These are phyloP conservation scores for Trametes versicolor DNA, from an alignment of 1,284 basidiomycete genomes.

Conservation along the genomic window DNA sequence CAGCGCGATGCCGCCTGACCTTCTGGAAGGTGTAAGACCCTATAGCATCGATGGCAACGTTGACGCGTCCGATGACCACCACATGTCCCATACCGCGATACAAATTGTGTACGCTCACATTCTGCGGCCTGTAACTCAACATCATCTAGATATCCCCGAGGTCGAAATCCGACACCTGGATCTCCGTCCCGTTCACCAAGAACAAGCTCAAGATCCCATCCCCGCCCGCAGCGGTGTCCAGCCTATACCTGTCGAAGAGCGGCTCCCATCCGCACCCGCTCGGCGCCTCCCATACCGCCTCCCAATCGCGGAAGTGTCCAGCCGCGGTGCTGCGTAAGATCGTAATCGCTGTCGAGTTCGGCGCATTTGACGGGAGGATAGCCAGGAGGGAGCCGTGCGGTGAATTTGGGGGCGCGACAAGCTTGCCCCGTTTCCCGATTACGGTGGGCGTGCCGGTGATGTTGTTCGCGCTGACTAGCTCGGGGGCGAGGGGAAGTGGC, in stretches of 20 bases:
- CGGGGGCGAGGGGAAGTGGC: conserved; percentile 43
- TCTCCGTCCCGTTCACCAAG: conserved; percentile 48
- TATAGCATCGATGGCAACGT: no score
- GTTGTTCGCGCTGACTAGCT: conserved; percentile 46
- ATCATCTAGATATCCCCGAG: conserved; percentile 24
- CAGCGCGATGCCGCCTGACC: no score
- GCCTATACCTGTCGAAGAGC: conserved; percentile 50
- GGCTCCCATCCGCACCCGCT: conserved; percentile 51
- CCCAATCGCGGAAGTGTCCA: conserved; percentile 51
- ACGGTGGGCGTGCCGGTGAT: conserved; percentile 52
- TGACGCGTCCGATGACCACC: no score
- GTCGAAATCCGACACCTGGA: conserved; percentile 48
- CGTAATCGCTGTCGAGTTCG: conserved; percentile 48
- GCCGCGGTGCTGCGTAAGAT: conserved; percentile 47
- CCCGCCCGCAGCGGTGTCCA: conserved; percentile 30
- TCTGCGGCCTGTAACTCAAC: no score
- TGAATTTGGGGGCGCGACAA: conserved; percentile 41
- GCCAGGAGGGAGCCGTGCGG: conserved; percentile 41
- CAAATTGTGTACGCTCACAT: no score
- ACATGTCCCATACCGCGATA: no score
- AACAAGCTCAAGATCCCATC: conserved; percentile 51
- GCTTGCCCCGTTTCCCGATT: conserved; percentile 54
- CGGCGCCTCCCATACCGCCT: conserved; percentile 46
- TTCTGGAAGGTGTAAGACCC: no score
- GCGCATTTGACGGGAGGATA: conserved; percentile 51